Percentiles rank a stretch among this genome's conserved stretches.
These are phyloP conservation scores for Alternaria sp. DNA, from an alignment of 2,329 filamentous ascomycete genomes.

Conservation along the genomic window DNA sequence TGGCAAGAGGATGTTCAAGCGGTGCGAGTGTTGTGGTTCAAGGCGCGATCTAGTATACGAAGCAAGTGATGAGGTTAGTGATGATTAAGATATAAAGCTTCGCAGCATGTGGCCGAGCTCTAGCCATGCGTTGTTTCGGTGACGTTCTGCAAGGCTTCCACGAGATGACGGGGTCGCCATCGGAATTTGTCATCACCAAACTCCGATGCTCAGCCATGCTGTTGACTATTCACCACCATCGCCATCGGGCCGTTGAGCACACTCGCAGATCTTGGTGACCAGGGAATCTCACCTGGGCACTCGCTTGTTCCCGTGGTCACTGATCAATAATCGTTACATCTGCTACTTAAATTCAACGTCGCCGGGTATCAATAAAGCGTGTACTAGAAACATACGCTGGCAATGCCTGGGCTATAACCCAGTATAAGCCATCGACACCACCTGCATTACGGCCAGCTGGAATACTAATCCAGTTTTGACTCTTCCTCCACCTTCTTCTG, in stretches of 20 bases:
- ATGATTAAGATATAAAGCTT: slow-evolving; percentile 38
- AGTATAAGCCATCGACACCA: neutral
- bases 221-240: neutral
- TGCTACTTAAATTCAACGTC: neutral
- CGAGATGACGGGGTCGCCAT: slow-evolving; percentile 27
- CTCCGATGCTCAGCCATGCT: neutral
- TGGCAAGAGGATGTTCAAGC: neutral
- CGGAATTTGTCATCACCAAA: slow-evolving; percentile 44
- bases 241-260: neutral
- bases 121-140: slow-evolving; percentile 30
- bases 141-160: slow-evolving; percentile 47
- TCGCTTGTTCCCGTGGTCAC: neutral
- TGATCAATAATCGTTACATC: neutral
- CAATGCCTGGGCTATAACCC: slow-evolving; percentile 8
- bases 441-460: slow-evolving; percentile 21
- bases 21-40: neutral
- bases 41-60: slow-evolving; percentile 4
- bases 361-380: slow-evolving; percentile 30
- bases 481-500: slow-evolving; percentile 15
- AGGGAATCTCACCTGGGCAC: neutral
- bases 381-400: slow-evolving; percentile 3
- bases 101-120: slow-evolving; percentile 27
- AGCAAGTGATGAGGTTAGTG: slow-evolving; percentile 32
- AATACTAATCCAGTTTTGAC: slow-evolving; percentile 25
- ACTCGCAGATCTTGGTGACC: neutral